Evolutionary conservation across 345 rosid genomes (phyloP).

Genomic region (Pugionium cornutum): DNA sequence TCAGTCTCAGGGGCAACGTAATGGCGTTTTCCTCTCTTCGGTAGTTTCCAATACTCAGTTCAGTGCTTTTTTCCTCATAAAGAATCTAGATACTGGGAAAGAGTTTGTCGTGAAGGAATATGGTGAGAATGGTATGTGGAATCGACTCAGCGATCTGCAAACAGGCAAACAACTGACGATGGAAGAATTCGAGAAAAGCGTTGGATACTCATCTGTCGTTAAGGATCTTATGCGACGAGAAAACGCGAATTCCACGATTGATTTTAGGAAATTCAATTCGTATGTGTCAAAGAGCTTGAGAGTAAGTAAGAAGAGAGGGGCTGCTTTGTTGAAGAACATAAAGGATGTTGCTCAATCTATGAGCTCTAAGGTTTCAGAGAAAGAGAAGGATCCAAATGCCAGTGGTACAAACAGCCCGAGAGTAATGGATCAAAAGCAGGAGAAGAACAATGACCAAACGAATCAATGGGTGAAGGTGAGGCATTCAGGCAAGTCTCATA

Average conservation of each 20-base stretch:
- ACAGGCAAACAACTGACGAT: conserved; percentile 88
- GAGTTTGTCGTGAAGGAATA: conserved; percentile 85
- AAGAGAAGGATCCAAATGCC: conserved; percentile 49
- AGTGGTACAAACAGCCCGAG: conserved; percentile 18
- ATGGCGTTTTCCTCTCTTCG: conserved; percentile 37
- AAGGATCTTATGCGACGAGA: conserved; percentile 86
- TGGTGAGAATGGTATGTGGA: conserved; percentile 80
- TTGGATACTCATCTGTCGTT: conserved; percentile 78
- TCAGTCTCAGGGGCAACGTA: conserved; percentile 21
- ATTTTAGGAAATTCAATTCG: conserved; percentile 50
- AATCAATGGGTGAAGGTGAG: conserved; percentile 81
- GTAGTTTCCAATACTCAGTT: conserved; percentile 42
- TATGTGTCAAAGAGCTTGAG: conserved; percentile 73
- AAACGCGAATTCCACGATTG: conserved; percentile 27
- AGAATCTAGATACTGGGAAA: conserved; percentile 82
- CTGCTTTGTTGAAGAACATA: conserved; percentile 76
- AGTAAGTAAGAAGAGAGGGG: conserved; percentile 78
- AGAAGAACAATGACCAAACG: conserved; percentile 47
- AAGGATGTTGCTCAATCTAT: conserved; percentile 78
- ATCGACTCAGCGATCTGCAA: conserved; percentile 83
- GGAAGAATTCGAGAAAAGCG: conserved; percentile 88
- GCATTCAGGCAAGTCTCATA: conserved; percentile 71
- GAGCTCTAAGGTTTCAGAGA: conserved; percentile 47
- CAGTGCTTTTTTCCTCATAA: conserved; percentile 78
- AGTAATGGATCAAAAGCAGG: conserved; percentile 33